Evolutionary conservation across 139 green algal genomes (phyloP).

Genomic region (Penium margaritaceum): DNA sequence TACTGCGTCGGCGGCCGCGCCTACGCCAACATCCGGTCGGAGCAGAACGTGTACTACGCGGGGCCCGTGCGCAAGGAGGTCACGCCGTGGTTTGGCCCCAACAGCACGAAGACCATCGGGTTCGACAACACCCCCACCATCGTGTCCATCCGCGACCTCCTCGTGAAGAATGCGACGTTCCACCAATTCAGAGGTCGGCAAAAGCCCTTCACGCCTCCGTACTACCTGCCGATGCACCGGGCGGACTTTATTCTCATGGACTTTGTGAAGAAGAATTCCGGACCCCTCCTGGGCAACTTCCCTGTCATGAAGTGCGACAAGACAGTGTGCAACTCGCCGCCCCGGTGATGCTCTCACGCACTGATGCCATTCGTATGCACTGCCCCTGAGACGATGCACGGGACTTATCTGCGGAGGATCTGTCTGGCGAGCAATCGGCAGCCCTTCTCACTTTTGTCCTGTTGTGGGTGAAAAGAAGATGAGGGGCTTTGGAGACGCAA

Average conservation of each 20-base stretch:
- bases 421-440: too few species aligned
- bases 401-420: too few species aligned
- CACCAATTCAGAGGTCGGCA: background rate
- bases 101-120: background rate
- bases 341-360: too few species aligned
- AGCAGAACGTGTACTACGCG: conserved; percentile 2
- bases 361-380: too few species aligned
- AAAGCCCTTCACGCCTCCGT: conserved; percentile 1
- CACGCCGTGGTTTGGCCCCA: conserved; percentile 2
- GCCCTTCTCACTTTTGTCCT: too few species aligned
- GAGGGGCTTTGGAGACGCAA: too few species aligned
- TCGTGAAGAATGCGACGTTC: conserved; percentile 5
- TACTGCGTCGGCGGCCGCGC: conserved; percentile 1
- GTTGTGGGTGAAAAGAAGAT: too few species aligned
- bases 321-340: too few species aligned
- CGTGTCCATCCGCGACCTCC: background rate
- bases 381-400: too few species aligned
- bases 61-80: conserved; percentile 4
- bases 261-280: conserved; percentile 8
- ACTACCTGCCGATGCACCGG: background rate
- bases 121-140: conserved; percentile 7
- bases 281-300: background rate
- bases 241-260: background rate
- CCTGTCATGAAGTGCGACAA: conserved; percentile 13
- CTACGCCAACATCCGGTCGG: conserved; percentile 16